Conservation (phyloP, 2,329 filamentous ascomycete species). For the Ceratocystis smalleyi region DNA sequence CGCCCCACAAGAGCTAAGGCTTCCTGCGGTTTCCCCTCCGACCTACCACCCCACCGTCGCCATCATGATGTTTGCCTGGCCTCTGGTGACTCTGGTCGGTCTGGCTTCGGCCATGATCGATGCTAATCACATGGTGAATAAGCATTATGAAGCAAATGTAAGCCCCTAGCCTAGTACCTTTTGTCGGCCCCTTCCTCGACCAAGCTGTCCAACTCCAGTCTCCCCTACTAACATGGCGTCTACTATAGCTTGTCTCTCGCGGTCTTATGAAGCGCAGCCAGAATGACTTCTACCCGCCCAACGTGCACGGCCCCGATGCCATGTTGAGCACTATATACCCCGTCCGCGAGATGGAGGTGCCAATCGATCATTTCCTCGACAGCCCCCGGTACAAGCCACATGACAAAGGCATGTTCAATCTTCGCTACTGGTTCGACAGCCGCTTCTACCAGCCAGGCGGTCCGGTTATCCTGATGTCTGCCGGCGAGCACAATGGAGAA, state of each 20-base stretch:
- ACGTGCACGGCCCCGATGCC: not conserved
- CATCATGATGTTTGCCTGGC: constrained; percentile 5
- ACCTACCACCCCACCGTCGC: not conserved
- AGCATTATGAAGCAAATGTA: not conserved
- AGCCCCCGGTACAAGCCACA: constrained; percentile 65
- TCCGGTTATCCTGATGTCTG: constrained; percentile 62
- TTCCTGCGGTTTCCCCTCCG: not conserved
- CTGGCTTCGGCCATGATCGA: not conserved
- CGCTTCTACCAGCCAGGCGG: constrained; percentile 61
- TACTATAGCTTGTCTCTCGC: not conserved
- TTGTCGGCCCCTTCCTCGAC: not conserved
- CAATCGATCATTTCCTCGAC: constrained; percentile 72
- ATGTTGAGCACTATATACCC: constrained; percentile 22
- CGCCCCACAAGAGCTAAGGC: not conserved
- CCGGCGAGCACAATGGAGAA: constrained; percentile 52
- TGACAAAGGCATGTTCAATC: constrained; percentile 46
- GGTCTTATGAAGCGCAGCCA: not conserved
- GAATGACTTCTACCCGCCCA: not conserved
- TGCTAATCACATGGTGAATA: not conserved
- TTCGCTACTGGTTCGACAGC: constrained; percentile 75
- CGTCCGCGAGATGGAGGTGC: constrained; percentile 31
- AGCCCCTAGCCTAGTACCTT: not conserved
- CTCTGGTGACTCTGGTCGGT: not conserved
- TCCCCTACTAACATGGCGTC: not conserved
- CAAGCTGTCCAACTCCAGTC: not conserved